Base-by-base conservation (phyloP, 2,329 filamentous ascomycete species). In the Metarhizium rileyi region DNA sequence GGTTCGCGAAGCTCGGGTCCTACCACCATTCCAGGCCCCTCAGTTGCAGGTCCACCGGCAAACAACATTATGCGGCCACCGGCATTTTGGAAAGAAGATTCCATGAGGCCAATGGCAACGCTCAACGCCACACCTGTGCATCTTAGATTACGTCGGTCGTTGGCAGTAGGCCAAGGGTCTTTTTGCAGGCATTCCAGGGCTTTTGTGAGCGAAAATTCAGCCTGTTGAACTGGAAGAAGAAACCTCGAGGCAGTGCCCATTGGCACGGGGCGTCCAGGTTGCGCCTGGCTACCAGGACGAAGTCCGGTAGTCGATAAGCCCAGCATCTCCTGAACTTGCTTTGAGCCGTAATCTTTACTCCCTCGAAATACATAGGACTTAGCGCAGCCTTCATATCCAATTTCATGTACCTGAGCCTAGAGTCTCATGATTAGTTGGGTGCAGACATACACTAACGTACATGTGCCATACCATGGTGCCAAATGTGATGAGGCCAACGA, bases 291-390 rank as follows among this genome's bases (percentile, higher is more conserved):
- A 49, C 81, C 82, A 23, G 90, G 89, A 56, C 93, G 83, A 55
- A 89, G 67, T 33, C 82, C 81, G 23, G 86, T 75, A 20, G 85
- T 79, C 44, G 84, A 76, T 49, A 96, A 76, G 26, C 90, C 93
- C 46, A 98, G 83, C 93, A 98, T 98, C 64, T 98, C 93, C 68
- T 97, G 91, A n/a, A 98, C 90, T 66, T 97, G 90, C 72, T 97
- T 97, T 48, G 90, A 87, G n/a, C 84, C 79, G 68, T 98, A 98
- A 63, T 98, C 93, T 74, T 97, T 98, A 75, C 84, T 96, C 36
- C 93, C 93, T 50, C 91, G 83, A 77, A 98, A 98, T 40, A 98
- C 93, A 62, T 96, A 98, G 5, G 91, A 96, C 71, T 97, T 98
- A 56, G 93, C 89, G 69, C 93, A 98, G 70, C 97, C 93, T 49